Evolutionary conservation across 2,329 filamentous ascomycete species (phyloP).

Genomic region (Xylariaceae sp.): DNA sequence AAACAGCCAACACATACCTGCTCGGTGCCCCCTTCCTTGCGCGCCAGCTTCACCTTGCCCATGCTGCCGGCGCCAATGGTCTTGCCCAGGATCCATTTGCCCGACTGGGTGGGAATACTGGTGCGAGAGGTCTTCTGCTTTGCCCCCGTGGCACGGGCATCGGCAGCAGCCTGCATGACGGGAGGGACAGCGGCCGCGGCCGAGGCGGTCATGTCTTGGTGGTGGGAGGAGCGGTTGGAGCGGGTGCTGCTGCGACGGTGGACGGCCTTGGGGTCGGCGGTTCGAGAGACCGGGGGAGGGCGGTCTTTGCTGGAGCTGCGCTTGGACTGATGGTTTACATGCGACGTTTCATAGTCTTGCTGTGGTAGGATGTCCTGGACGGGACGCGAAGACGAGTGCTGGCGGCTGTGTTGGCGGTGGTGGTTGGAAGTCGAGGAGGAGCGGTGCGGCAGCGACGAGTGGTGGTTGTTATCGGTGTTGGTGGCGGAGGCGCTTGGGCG

Average conservation of each 20-base stretch:
- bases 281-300: slow-evolving; percentile 47
- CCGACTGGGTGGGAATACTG: slow-evolving; percentile 84
- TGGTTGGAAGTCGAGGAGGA: slow-evolving; percentile 29
- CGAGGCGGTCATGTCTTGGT: slow-evolving; percentile 48
- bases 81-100: slow-evolving; percentile 93
- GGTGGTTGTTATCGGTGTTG: slow-evolving; percentile 17
- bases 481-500: slow-evolving; percentile 28
- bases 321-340: slow-evolving; percentile 61
- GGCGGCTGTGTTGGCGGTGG: slow-evolving; percentile 39
- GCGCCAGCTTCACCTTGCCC: slow-evolving; percentile 97
- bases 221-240: slow-evolving; percentile 39
- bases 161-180: slow-evolving; percentile 40
- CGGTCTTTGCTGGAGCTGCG: slow-evolving; percentile 65
- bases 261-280: slow-evolving; percentile 50
- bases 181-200: slow-evolving; percentile 51
- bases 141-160: slow-evolving; percentile 46
- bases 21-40: slow-evolving; percentile 84
- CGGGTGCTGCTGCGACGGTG: slow-evolving; percentile 52
- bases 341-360: slow-evolving; percentile 71
- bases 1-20: slow-evolving; percentile 58
- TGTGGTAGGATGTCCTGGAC: slow-evolving; percentile 48
- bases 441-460: slow-evolving; percentile 25
- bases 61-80: slow-evolving; percentile 97
- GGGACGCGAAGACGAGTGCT: slow-evolving; percentile 41
- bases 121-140: slow-evolving; percentile 64